These are phyloP conservation scores for Recurvomyces mirabilis DNA, from an alignment of 495 filamentous ascomycete genomes.

Conservation along the genomic window DNA sequence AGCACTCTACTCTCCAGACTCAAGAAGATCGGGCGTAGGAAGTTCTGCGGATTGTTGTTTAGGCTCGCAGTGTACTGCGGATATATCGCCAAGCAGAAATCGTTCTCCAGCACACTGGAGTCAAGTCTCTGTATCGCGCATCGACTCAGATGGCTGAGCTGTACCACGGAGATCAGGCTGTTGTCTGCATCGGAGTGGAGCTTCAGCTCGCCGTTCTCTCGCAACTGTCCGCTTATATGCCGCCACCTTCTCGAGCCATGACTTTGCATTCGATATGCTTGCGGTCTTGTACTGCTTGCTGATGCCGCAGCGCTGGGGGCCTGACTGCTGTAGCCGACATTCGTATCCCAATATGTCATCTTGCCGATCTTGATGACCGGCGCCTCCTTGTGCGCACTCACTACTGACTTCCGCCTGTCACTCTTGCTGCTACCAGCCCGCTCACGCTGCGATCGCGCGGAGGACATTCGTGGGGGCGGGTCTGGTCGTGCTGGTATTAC, in stretches of 20 bases:
- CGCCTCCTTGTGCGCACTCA: constrained; percentile 54
- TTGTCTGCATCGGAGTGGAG: constrained; percentile 75
- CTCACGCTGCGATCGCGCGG: constrained; percentile 5
- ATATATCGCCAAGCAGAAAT: constrained; percentile 89
- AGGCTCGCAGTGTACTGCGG: constrained; percentile 64
- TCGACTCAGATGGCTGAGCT: constrained; percentile 78
- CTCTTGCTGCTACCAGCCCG: constrained; percentile 15
- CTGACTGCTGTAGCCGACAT: constrained; percentile 42
- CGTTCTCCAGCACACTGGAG: constrained; percentile 83
- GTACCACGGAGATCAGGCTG: constrained; percentile 65
- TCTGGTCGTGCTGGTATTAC: constrained; percentile 4
- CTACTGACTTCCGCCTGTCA: constrained; percentile 48
- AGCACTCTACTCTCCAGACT: constrained; percentile 75
- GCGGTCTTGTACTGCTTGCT: constrained; percentile 26
- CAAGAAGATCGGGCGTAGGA: constrained; percentile 69
- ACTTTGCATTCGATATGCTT: constrained; percentile 46
- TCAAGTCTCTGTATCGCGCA: constrained; percentile 84
- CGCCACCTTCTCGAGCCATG: constrained; percentile 58
- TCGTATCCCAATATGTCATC: constrained; percentile 79
- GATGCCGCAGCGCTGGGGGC: background rate
- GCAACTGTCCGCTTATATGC: constrained; percentile 80
- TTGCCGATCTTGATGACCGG: constrained; percentile 96
- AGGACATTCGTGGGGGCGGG: constrained; percentile 13
- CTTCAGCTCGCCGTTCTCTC: constrained; percentile 92
- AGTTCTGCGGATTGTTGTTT: constrained; percentile 42